Percentiles rank a stretch among this genome's conserved stretches.
phyloP scores from a whole-genome alignment of 441 rosid species.

The Corymbia calophylla region DNA sequence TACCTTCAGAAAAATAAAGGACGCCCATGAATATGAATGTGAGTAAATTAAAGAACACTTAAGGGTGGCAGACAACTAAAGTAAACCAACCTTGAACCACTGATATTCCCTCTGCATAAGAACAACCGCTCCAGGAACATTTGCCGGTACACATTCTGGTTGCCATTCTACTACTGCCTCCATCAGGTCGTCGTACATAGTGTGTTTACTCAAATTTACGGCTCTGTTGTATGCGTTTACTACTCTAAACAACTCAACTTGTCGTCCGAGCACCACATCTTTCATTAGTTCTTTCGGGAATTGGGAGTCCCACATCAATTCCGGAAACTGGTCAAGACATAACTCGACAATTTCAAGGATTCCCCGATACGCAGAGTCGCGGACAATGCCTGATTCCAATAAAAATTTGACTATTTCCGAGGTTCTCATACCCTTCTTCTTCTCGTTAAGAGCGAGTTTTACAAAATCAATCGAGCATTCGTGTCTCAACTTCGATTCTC shows the following conservation, averaged over 20 bases:
- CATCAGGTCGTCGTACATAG: not conserved
- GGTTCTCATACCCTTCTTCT: not conserved
- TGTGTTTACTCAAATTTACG: not conserved
- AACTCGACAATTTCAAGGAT: not conserved
- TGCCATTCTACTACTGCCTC: not conserved
- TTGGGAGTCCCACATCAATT: not conserved
- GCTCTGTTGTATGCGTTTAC: not conserved
- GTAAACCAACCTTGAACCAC: not conserved
- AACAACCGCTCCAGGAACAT: not conserved
- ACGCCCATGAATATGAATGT: too few species aligned
- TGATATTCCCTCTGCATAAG: not conserved
- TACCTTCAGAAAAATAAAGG: too few species aligned
- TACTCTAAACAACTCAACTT: not conserved
- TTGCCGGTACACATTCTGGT: not conserved
- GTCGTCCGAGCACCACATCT: not conserved
- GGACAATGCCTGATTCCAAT: not conserved
- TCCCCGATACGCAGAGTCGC: not conserved
- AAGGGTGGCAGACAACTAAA: not conserved
- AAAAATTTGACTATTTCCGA: not conserved
- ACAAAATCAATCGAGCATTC: not conserved
- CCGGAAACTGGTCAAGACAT: not conserved
- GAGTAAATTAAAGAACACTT: not conserved
- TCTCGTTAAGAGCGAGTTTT: not conserved
- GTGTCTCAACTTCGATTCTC: not conserved
- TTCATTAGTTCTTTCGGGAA: not conserved